A percentile compares a stretch with the other conserved stretches of the same genome.
Conservation (phyloP, 768 basidiomycete genomes). For the Cyclocybe cylindracea region DNA sequence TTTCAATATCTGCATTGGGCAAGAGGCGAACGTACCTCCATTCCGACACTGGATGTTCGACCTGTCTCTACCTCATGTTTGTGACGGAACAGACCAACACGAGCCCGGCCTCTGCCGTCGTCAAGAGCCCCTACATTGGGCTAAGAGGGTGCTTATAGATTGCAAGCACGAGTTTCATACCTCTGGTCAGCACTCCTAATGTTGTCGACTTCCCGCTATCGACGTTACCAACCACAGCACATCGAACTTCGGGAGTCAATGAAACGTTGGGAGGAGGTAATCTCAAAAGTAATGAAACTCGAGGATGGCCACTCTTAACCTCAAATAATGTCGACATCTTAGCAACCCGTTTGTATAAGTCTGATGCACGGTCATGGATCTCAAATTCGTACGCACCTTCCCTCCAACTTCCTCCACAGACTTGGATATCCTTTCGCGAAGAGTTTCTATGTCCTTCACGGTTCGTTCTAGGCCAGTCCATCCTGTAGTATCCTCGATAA, state of each 20-base stretch:
- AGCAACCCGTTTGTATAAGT: neutral
- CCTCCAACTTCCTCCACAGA: slow-evolving; percentile 79
- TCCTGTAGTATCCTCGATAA: slow-evolving; percentile 44
- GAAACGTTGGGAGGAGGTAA: slow-evolving; percentile 77
- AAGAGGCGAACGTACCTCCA: slow-evolving; percentile 67
- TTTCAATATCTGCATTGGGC: neutral
- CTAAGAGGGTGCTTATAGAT: neutral
- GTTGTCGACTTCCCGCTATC: slow-evolving; percentile 95
- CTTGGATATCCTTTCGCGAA: slow-evolving; percentile 44
- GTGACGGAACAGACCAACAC: slow-evolving; percentile 91
- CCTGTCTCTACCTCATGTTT: slow-evolving; percentile 98
- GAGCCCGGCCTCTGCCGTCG: slow-evolving; percentile 79
- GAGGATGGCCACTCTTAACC: slow-evolving; percentile 44
- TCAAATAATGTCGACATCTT: slow-evolving; percentile 63
- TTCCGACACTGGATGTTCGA: slow-evolving; percentile 92
- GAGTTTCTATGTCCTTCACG: slow-evolving; percentile 48
- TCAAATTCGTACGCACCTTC: slow-evolving; percentile 47
- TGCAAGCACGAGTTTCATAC: slow-evolving; percentile 34
- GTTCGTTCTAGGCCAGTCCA: slow-evolving; percentile 59
- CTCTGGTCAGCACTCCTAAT: slow-evolving; percentile 92
- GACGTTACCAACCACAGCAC: slow-evolving; percentile 95
- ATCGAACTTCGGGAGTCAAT: slow-evolving; percentile 87
- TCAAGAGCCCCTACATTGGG: slow-evolving; percentile 61
- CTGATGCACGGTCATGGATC: neutral
- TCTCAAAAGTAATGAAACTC: slow-evolving; percentile 64